phyloP scores from a whole-genome alignment of 2,329 filamentous ascomycete species.

The Colletotrichum agaves region DNA sequence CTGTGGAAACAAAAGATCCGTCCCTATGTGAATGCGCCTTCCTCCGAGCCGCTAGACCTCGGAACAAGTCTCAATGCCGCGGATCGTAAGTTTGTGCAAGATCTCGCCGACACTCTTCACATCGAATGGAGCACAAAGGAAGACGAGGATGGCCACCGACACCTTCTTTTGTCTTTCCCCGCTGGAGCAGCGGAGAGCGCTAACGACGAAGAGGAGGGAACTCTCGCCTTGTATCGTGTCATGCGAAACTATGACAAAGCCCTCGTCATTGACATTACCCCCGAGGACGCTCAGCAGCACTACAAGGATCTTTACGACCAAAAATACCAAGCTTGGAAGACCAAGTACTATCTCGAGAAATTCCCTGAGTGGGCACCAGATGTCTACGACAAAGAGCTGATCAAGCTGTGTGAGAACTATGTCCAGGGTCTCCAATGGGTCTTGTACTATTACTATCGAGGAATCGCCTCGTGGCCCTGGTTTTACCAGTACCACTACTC shows the following conservation, averaged over 20 bases:
- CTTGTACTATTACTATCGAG: constrained; percentile 96
- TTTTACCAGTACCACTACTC: constrained; percentile 98
- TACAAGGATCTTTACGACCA: constrained; percentile 88
- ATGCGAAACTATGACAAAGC: constrained; percentile 93
- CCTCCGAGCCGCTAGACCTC: constrained; percentile 75
- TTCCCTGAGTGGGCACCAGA: constrained; percentile 87
- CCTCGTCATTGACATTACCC: constrained; percentile 80
- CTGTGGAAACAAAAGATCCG: constrained; percentile 85
- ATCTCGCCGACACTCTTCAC: constrained; percentile 75
- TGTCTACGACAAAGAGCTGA: constrained; percentile 79
- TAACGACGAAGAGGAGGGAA: constrained; percentile 83
- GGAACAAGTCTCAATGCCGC: constrained; percentile 78
- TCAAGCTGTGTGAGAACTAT: constrained; percentile 90
- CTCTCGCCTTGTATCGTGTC: constrained; percentile 84
- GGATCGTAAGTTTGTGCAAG: constrained; percentile 93
- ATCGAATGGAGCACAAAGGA: constrained; percentile 68
- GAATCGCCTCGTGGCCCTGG: constrained; percentile 98
- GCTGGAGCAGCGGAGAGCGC: constrained; percentile 70
- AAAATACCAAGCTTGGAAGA: constrained; percentile 93
- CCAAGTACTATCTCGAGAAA: constrained; percentile 90
- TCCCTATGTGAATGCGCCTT: constrained; percentile 80
- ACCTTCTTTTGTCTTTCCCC: constrained; percentile 63
- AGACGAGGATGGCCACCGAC: constrained; percentile 65
- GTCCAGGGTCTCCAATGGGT: constrained; percentile 99
- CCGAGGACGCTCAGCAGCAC: constrained; percentile 80